Base-by-base conservation (phyloP, 169 alveolate genomes). In the Eimeria tenella region DNA sequence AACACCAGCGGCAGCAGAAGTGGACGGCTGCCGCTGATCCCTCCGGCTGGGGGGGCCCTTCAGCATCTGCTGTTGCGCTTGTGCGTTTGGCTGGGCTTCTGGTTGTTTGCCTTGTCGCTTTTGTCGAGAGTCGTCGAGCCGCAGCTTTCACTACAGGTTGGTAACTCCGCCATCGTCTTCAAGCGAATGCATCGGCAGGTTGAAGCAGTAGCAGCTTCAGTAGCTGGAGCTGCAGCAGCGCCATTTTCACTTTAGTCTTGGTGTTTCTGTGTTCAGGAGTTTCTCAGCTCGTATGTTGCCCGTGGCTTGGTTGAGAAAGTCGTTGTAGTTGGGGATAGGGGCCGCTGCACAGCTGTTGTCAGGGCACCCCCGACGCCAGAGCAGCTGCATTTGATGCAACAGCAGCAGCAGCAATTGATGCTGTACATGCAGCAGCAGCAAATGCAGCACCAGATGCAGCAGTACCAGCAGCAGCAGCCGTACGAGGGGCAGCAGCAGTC, bases 321-420 rank as follows among this genome's bases (percentile, higher is more conserved):
- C 60, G 89, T 73, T 13, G 90, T 90, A 56, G 81, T 90, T n/a
- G 94, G 94, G 23, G 94, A 90, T n/a, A 79, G 83, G 31, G 94
- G 94, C 82, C 77, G 86, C 13, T 90, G 94, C 58, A 79, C 89
- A 10, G 94, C 94, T 19, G 75, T 90, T 10, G 94, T 90, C 19
- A 31, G 86, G 58, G 71, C 77, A 31, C 55, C 94, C 21, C 94
- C 94, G 19, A 58, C 87, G 21, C 77, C 86, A 8, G 87, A 60
- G 9, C 94, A 75, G 68, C 73, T 63, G 83, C 94, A 60, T 82
- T 63, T 19, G 62, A 68, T 55, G 87, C 87, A 71, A 23, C 93
- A 68, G 75, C 86, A 65, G 52, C 75, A 62, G 79, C 75, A 50
- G 77, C 74, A 71, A 55, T 55, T 55, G 56, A 4, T 56, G 84